These are phyloP conservation scores for Pseudogymnoascus sp. DNA, from an alignment of 2,329 filamentous ascomycete genomes.

Conservation along the genomic window DNA sequence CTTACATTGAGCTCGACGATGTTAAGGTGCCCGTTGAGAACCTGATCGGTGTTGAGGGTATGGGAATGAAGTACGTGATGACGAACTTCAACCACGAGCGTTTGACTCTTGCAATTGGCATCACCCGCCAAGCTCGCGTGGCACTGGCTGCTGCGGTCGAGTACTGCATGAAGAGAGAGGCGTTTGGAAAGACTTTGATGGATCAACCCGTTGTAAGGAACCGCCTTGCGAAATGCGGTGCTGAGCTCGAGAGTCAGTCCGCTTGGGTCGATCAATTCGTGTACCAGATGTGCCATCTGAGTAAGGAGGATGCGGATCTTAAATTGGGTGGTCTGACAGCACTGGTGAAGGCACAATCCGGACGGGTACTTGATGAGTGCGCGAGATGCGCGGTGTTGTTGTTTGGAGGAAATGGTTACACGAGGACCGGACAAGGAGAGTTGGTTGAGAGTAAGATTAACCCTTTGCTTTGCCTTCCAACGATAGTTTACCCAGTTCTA, in stretches of 20 bases:
- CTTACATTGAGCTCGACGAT: constrained; percentile 69
- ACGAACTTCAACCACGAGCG: constrained; percentile 77
- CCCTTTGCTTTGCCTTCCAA: not conserved
- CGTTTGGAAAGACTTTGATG: constrained; percentile 61
- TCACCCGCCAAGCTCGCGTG: constrained; percentile 54
- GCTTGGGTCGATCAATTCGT: constrained; percentile 67
- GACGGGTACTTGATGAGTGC: constrained; percentile 64
- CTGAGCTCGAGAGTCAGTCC: constrained; percentile 60
- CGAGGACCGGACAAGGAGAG: constrained; percentile 61
- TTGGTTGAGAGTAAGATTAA: constrained; percentile 45
- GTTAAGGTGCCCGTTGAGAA: constrained; percentile 65
- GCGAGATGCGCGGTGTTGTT: constrained; percentile 61
- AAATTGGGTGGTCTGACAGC: constrained; percentile 66
- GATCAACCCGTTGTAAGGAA: constrained; percentile 69
- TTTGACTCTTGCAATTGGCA: constrained; percentile 56
- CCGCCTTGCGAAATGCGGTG: constrained; percentile 62
- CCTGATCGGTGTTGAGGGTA: constrained; percentile 60
- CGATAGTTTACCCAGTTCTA: not conserved
- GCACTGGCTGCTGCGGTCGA: constrained; percentile 52
- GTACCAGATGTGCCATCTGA: constrained; percentile 58
- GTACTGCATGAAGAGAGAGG: constrained; percentile 58
- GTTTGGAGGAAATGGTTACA: constrained; percentile 69
- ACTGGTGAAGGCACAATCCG: constrained; percentile 63
- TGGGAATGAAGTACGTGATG: constrained; percentile 69
- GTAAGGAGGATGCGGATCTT: constrained; percentile 49